Evolutionary conservation across 345 rosid species (phyloP).

Genomic region (Eucalyptus cladocalyx): DNA sequence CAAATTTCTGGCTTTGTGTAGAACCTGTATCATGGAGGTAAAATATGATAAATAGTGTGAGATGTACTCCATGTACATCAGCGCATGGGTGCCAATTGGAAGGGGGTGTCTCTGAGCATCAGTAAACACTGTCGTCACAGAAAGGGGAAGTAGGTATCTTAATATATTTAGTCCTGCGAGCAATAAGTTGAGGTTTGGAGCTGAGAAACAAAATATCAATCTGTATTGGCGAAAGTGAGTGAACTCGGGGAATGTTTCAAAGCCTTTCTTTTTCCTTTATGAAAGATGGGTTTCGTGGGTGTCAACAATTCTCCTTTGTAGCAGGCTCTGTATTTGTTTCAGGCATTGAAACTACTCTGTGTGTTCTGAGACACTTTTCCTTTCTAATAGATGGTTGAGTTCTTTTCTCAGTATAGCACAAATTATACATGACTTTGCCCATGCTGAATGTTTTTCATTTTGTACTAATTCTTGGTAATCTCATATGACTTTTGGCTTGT

Average conservation of each 20-base stretch:
- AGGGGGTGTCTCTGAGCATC: background rate
- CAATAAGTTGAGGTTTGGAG: background rate
- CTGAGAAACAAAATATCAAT: background rate
- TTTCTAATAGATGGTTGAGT: background rate
- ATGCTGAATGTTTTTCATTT: background rate
- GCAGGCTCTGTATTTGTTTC: background rate
- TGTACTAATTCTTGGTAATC: background rate
- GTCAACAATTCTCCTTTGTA: background rate
- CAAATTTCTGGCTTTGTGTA: background rate
- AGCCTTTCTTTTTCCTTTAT: background rate
- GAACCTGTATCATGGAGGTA: background rate
- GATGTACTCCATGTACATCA: background rate
- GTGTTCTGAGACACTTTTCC: background rate
- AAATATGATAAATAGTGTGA: background rate
- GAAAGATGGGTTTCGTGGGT: background rate
- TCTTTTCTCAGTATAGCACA: background rate
- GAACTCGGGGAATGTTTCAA: background rate
- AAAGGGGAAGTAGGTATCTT: background rate
- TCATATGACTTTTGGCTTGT: background rate
- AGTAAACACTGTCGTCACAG: background rate
- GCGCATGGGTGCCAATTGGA: background rate
- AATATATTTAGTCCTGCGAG: background rate
- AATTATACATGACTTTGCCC: background rate
- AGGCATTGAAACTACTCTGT: background rate
- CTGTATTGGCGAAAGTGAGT: background rate